A percentile compares a stretch with the other conserved stretches of the same genome.
Conservation (phyloP, 257 asterid genomes). For the Solanum chiquidenum region DNA sequence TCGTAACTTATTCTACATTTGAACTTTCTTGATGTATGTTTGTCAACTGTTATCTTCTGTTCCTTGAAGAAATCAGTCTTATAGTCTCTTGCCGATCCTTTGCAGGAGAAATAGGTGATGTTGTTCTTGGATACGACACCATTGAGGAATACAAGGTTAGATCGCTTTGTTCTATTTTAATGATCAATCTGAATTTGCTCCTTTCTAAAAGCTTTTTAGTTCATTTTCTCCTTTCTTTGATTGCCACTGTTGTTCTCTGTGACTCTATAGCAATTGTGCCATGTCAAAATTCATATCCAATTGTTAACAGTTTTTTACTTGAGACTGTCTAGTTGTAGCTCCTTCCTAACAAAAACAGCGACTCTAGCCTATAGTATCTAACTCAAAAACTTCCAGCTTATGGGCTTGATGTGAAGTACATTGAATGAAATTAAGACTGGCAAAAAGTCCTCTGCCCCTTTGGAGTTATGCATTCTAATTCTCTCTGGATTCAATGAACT, state of each 20-base stretch:
- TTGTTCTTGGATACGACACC: slow-evolving; percentile 81
- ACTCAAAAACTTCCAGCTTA: not conserved
- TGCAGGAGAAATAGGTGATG: slow-evolving; percentile 51
- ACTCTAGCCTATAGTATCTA: not conserved
- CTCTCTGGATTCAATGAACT: not conserved
- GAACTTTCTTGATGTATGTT: not conserved
- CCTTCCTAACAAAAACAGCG: not conserved
- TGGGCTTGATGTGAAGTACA: not conserved
- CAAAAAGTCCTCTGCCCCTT: not conserved
- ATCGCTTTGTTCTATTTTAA: not conserved
- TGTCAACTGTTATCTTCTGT: not conserved
- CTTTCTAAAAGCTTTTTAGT: not conserved
- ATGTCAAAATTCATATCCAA: not conserved
- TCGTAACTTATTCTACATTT: not conserved
- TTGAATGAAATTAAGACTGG: not conserved
- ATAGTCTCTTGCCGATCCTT: not conserved
- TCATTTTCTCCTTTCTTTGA: not conserved
- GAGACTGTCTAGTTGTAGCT: not conserved
- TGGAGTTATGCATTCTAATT: not conserved
- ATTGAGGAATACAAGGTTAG: slow-evolving; percentile 43
- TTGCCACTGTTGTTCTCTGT: not conserved
- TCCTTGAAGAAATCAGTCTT: not conserved
- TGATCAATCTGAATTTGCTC: not conserved
- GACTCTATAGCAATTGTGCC: not conserved
- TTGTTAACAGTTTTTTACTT: not conserved